These are phyloP conservation scores for Gossypium schwendimanii DNA, from an alignment of 441 rosid genomes.

Conservation along the genomic window DNA sequence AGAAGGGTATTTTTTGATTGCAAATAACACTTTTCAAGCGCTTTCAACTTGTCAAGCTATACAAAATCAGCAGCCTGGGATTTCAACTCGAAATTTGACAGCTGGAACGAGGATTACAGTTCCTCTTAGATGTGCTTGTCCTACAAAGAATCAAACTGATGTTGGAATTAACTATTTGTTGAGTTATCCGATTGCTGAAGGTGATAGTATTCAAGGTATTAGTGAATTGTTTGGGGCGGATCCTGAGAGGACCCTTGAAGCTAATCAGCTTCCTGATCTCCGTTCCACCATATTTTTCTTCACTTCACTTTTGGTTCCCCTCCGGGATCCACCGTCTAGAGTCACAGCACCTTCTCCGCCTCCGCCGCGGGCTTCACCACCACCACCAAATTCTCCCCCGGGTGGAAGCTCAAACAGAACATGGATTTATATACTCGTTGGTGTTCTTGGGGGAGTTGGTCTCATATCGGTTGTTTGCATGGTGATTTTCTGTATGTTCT, in stretches of 20 bases:
- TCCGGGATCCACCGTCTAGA: slow-evolving; percentile 37
- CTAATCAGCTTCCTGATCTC: slow-evolving; percentile 35
- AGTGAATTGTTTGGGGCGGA: slow-evolving; percentile 40
- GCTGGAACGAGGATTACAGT: slow-evolving; percentile 34
- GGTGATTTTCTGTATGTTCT: slow-evolving; percentile 25
- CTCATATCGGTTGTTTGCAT: slow-evolving; percentile 24
- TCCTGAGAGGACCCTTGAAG: slow-evolving; percentile 34
- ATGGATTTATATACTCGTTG: slow-evolving; percentile 49
- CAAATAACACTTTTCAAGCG: slow-evolving; percentile 55
- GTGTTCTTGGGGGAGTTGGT: slow-evolving; percentile 45
- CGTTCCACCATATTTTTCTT: slow-evolving; percentile 25
- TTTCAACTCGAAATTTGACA: slow-evolving; percentile 1
- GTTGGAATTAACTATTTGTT: slow-evolving; percentile 38
- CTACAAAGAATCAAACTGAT: slow-evolving; percentile 51
- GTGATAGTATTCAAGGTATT: slow-evolving; percentile 23
- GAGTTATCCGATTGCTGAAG: slow-evolving; percentile 32
- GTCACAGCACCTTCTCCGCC: slow-evolving; percentile 30
- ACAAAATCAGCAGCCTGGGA: slow-evolving; percentile 25
- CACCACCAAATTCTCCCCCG: slow-evolving; percentile 20
- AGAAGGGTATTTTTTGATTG: slow-evolving; percentile 28
- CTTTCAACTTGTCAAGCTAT: slow-evolving; percentile 75
- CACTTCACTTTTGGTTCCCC: slow-evolving; percentile 64
- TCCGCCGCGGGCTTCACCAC: slow-evolving; percentile 19
- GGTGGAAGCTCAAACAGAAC: slow-evolving; percentile 28
- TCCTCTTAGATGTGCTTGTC: slow-evolving; percentile 78